Percentiles rank a stretch among this genome's conserved stretches.
These are phyloP conservation scores for Penicillium brevicompactum DNA, from an alignment of 2,329 filamentous ascomycete genomes.

Conservation along the genomic window DNA sequence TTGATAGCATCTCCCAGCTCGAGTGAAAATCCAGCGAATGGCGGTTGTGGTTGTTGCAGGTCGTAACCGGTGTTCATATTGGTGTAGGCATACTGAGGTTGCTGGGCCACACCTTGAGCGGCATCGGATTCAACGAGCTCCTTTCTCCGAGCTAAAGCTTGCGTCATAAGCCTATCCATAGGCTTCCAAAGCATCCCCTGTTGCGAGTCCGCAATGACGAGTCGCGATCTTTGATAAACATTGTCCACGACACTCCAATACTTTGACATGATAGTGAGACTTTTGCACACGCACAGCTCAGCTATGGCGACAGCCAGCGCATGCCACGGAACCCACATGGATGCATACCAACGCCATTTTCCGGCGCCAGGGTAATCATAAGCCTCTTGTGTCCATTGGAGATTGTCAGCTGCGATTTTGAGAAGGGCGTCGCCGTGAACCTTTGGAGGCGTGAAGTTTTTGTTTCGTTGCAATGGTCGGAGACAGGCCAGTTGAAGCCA, in stretches of 20 bases:
- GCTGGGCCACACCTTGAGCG: background rate
- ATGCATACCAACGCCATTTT: conserved; percentile 31
- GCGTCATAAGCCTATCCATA: conserved; percentile 33
- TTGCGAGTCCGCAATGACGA: conserved; percentile 29
- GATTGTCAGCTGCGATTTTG: conserved; percentile 27
- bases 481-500: conserved; percentile 32
- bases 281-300: conserved; percentile 34
- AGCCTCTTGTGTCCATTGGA: conserved; percentile 22
- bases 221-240: conserved; percentile 25
- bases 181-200: conserved; percentile 35
- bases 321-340: conserved; percentile 37
- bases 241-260: conserved; percentile 30
- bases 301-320: conserved; percentile 34
- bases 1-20: background rate
- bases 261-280: conserved; percentile 19
- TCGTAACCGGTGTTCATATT: background rate
- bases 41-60: background rate
- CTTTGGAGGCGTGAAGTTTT: conserved; percentile 25
- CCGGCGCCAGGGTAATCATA: conserved; percentile 21
- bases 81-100: background rate
- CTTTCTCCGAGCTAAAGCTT: conserved; percentile 20
- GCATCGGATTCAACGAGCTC: conserved; percentile 10
- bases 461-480: conserved; percentile 29
- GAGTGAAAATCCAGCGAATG: background rate
- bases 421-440: conserved; percentile 28